Base-by-base conservation (phyloP, 768 basidiomycete species). In the Tulasnella sp. region DNA sequence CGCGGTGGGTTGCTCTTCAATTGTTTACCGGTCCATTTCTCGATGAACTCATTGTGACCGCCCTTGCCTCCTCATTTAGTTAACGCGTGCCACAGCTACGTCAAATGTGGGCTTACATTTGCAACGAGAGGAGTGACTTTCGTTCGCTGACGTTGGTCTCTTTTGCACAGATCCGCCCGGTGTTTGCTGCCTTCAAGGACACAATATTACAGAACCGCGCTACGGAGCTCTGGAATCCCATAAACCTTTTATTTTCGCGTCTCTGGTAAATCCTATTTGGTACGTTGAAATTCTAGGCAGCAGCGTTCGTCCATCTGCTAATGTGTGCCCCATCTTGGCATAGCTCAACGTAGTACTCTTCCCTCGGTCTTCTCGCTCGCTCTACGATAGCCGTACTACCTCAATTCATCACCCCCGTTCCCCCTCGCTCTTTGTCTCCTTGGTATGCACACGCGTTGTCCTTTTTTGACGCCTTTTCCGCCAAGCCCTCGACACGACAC, bases 21-120 rank as follows among this genome's bases (percentile, higher is more conserved):
- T 12, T 48, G 12, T 3, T 48, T n/a, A 2, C 7, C 12, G 3
- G 46, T 8, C 3, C 12, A 48, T 2, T 5, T 3, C 46, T 12
- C 46, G 46, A 46, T 28, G 50, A 18, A 37, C 79, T 85, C 85
- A 11, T 69, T 40, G 2, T 5, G 54, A 11, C 46, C n/a, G 3
- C 1, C 40, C 20, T 74, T n/a, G 73, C 24, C 5, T 3, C 22
- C 28, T 79, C 79, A 24, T 3, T 37, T 58, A 93, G 93, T 84
- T 96, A 79, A 96, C 95, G 9, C 94, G 96, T 85, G 95, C 95
- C 42, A 96, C 94, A 41, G 95, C 96, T 85, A 96, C 95, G 40
- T 91, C 90, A 5, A 96, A 96, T 84, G 93, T 96, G n/a, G n/a
- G n/a, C n/a, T n/a, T n/a, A n/a, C n/a, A n/a, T n/a, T n/a, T n/a